phyloP scores from a whole-genome alignment of 192 early-diverging fungal genomes.

The Thamnidium elegans region DNA sequence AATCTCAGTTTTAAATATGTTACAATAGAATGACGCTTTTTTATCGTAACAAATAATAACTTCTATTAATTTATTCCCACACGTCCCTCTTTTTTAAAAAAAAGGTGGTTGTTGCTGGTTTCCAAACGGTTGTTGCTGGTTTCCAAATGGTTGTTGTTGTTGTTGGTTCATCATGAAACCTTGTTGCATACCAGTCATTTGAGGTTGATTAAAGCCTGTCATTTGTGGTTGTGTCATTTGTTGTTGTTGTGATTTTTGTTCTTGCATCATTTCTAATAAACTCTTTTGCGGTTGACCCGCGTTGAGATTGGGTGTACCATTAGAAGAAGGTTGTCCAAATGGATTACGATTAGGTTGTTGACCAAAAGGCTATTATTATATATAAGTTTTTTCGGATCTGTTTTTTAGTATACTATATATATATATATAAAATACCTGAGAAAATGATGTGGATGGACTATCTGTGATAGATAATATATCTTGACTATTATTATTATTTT shows the following conservation, averaged over 20 bases:
- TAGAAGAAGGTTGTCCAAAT: conserved; percentile 21
- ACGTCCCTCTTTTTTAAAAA: too few relatives aligned
- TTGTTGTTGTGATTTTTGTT: conserved; percentile 30
- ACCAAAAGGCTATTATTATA: conserved; percentile 23
- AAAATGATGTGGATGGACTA: conserved; percentile 10
- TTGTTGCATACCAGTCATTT: conserved; percentile 25
- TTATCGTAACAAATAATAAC: too few relatives aligned
- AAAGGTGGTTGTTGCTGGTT: background rate
- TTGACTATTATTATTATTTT: background rate
- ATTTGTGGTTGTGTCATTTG: conserved; percentile 26
- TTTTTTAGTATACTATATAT: conserved; percentile 6
- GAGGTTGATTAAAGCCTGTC: conserved; percentile 17
- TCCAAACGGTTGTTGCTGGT: conserved; percentile 18
- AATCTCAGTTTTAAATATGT: conserved; percentile 12
- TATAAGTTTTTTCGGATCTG: background rate
- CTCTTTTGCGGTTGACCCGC: conserved; percentile 18
- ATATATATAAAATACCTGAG: conserved; percentile 12
- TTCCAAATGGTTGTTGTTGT: conserved; percentile 16
- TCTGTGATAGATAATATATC: conserved; percentile 8
- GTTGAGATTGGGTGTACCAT: conserved; percentile 1
- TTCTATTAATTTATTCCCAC: too few relatives aligned
- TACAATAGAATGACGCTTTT: background rate
- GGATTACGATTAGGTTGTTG: conserved; percentile 31
- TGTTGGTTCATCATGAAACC: background rate
- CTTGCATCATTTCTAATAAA: conserved; percentile 32